Conservation (phyloP, 139 green algal species). For the Klebsormidium nitens region DNA sequence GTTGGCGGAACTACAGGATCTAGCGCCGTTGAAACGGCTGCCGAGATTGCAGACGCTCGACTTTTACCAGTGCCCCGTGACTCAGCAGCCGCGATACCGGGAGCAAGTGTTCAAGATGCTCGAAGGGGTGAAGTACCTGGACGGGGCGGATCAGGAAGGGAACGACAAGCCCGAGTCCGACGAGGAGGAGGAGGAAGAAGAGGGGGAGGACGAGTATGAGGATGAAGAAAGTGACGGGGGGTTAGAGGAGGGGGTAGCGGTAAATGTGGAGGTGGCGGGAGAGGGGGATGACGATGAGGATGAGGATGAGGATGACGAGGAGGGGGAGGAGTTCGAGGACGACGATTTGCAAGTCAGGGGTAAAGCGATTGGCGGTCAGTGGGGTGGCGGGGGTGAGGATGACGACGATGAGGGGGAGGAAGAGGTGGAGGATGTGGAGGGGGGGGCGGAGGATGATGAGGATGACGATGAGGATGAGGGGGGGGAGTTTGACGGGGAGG, state of each 20-base stretch:
- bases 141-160: constrained; percentile 27
- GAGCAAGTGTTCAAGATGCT: constrained; percentile 40
- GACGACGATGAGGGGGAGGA: constrained; percentile 15
- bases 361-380: no score
- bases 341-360: no score
- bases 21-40: constrained; percentile 28
- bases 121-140: constrained; percentile 13
- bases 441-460: constrained; percentile 37
- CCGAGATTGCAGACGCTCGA: constrained; percentile 26
- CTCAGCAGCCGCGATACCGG: constrained; percentile 21
- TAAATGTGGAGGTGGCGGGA: background rate
- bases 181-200: constrained; percentile 23
- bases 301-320: background rate
- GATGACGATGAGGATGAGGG: constrained; percentile 31
- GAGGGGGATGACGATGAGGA: constrained; percentile 7
- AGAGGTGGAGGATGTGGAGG: constrained; percentile 13
- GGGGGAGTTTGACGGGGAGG: constrained; percentile 20
- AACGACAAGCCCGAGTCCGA: constrained; percentile 4
- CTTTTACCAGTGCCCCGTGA: constrained; percentile 36
- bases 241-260: background rate
- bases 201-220: constrained; percentile 5
- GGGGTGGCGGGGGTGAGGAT: no score
- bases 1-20: constrained; percentile 28
- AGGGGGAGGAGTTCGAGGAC: constrained; percentile 11
- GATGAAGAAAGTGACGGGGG: background rate